phyloP scores from a whole-genome alignment of 805 yeast species.

The Saccharomycopsis sp. region DNA sequence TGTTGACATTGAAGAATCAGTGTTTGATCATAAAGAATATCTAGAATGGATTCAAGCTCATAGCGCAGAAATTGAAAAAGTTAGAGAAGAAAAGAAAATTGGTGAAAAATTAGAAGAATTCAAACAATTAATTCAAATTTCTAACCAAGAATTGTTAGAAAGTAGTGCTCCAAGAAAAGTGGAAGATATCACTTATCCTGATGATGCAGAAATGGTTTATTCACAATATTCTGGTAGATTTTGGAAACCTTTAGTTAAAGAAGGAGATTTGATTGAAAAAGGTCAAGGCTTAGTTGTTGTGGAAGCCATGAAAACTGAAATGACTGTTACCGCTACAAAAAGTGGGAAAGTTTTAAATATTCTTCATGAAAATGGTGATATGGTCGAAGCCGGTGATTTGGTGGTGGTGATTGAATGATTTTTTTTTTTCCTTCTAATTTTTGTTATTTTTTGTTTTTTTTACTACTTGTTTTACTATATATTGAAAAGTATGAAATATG shows the following conservation, averaged over 20 bases:
- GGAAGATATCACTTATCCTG: constrained; percentile 52
- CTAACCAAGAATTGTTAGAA: constrained; percentile 55
- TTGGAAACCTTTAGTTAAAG: constrained; percentile 84
- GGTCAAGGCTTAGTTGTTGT: constrained; percentile 82
- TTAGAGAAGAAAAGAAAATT: constrained; percentile 49
- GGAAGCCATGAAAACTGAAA: constrained; percentile 98
- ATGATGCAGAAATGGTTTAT: constrained; percentile 72
- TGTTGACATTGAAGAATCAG: constrained; percentile 64
- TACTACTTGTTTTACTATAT: not conserved
- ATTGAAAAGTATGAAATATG: too few species aligned
- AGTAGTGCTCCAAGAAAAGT: constrained; percentile 37
- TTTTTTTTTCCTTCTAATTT: not conserved
- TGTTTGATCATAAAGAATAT: constrained; percentile 76
- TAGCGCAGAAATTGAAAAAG: constrained; percentile 58
- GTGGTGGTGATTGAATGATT: constrained; percentile 49
- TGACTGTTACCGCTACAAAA: constrained; percentile 68
- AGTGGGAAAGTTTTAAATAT: constrained; percentile 66
- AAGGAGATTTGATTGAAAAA: constrained; percentile 60
- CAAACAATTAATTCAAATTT: constrained; percentile 68
- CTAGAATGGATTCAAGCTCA: constrained; percentile 68
- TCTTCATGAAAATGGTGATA: constrained; percentile 79
- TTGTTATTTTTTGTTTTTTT: not conserved
- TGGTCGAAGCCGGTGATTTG: constrained; percentile 94
- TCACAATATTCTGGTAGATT: constrained; percentile 95
- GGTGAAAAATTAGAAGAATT: constrained; percentile 83